These are phyloP conservation scores for Macrophomina tecta DNA, from an alignment of 2,329 filamentous ascomycete species.

Conservation along the genomic window DNA sequence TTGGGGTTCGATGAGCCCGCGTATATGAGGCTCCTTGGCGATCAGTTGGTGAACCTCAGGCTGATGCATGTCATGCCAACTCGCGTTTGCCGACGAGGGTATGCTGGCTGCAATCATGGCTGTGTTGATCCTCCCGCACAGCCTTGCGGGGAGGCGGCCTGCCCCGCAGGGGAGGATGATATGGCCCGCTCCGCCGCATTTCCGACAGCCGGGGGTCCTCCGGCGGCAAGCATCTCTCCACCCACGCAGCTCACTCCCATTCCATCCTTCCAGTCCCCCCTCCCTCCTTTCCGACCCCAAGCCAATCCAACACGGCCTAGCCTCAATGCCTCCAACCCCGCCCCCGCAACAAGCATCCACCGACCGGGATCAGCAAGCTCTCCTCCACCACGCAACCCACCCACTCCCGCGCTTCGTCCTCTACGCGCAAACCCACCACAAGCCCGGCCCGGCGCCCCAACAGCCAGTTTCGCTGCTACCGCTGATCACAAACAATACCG, in stretches of 20 bases:
- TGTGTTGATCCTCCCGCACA: neutral
- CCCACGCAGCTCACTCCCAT: neutral
- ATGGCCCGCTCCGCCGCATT: neutral
- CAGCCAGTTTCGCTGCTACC: conserved; percentile 67
- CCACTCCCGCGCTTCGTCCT: conserved; percentile 52
- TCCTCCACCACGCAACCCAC: conserved; percentile 28
- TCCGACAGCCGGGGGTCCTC: neutral
- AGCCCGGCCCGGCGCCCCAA: conserved; percentile 47
- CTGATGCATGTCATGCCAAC: too few relatives aligned
- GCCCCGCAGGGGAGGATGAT: neutral
- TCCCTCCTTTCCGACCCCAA: neutral
- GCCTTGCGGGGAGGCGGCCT: neutral
- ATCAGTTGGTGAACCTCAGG: too few relatives aligned
- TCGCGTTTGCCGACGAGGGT: too few relatives aligned
- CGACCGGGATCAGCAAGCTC: neutral
- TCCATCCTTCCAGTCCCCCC: neutral
- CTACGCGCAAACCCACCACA: conserved; percentile 71
- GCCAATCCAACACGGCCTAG: too few relatives aligned
- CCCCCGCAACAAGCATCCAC: conserved; percentile 29
- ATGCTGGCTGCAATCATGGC: neutral
- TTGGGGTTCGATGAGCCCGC: too few relatives aligned
- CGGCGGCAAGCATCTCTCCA: neutral
- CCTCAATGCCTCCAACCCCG: conserved; percentile 36
- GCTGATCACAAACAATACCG: conserved; percentile 63
- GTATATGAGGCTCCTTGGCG: too few relatives aligned